Evolutionary conservation across 768 basidiomycete genomes (phyloP).

Genomic region (Pholiota molesta): DNA sequence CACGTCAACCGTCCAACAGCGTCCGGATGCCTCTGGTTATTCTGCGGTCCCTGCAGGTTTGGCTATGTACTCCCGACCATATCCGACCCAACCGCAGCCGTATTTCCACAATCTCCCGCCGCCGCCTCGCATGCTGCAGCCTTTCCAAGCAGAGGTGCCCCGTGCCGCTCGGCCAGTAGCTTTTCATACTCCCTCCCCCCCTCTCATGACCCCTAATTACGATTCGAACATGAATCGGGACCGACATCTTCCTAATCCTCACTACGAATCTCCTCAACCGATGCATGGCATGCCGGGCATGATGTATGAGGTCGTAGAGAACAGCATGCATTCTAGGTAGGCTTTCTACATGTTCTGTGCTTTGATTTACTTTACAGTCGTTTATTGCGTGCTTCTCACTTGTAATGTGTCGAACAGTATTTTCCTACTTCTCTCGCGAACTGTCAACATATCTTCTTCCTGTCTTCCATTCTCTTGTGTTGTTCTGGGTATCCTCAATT

Average conservation of each 20-base stretch:
- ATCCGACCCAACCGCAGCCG: constrained; percentile 6
- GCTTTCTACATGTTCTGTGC: background rate
- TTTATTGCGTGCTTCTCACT: background rate
- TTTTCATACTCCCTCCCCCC: constrained; percentile 24
- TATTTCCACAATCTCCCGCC: constrained; percentile 8
- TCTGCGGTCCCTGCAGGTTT: background rate
- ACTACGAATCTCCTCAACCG: background rate
- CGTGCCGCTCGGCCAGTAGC: constrained; percentile 1
- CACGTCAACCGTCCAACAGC: background rate
- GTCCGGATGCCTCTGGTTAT: constrained; percentile 1
- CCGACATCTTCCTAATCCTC: background rate
- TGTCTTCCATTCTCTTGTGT: background rate
- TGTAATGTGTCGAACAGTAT: background rate
- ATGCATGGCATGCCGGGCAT: constrained; percentile 10
- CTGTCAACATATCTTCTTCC: background rate
- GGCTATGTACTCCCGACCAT: background rate
- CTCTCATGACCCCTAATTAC: constrained; percentile 32
- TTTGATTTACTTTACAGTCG: background rate
- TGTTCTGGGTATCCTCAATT: background rate
- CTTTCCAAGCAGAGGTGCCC: constrained; percentile 6
- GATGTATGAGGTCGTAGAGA: constrained; percentile 12
- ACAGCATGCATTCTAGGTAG: constrained; percentile 7
- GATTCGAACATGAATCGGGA: constrained; percentile 16
- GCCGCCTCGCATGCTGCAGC: constrained; percentile 8
- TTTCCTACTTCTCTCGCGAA: background rate